Evolutionary conservation across 1,284 basidiomycete species (phyloP), one percentile per base, ranked within the genome.

Genomic region (Chondrostereum purpureum): DNA sequence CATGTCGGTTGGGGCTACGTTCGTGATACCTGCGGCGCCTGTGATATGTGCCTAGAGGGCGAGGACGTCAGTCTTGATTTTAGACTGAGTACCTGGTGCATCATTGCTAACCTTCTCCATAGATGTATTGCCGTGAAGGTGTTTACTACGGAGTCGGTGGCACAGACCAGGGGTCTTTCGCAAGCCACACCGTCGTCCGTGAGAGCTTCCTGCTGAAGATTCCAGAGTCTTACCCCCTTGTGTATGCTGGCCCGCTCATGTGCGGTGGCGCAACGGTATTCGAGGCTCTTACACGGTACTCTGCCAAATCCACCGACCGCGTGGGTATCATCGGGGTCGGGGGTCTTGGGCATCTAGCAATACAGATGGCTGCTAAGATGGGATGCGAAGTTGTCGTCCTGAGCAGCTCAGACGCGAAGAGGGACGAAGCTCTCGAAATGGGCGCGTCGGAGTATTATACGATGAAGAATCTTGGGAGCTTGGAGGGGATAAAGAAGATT

Each of bases 261-360:
- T 83, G 80, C 58, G 79, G 67, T 14, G 80, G 80, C 44, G 61
- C 81, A n/a, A 85, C 81, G 18, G 71, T 77, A 39, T 82, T 67
- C 66, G 76, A 73, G 2, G 80, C 80, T 1, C 63, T 83, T 5
- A 68, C 75, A 34, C 73, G 77, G 59, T 31, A 50, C 35, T 72
- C 73, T 16, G 31, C 23, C 11, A 43, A 47, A 18, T 42, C 49
- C 6, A 44, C 40, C 12, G 80, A 80, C 20, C 77, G 75, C 51
- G 78, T 83, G 48, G 82, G 77, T 31, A 68, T 84, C 43, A 68
- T 83, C 53, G 81, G 82, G 37, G 69, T 80, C 40, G 78, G 78
- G 48, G 78, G 77, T 21, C 63, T 80, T 3, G 70, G 70, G 17
- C 70, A 75, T 56, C 71, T 72, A 47, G 76, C 69, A 46, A 69